Conservation (phyloP, 805 yeast species). For the Ogataea neopini region DNA sequence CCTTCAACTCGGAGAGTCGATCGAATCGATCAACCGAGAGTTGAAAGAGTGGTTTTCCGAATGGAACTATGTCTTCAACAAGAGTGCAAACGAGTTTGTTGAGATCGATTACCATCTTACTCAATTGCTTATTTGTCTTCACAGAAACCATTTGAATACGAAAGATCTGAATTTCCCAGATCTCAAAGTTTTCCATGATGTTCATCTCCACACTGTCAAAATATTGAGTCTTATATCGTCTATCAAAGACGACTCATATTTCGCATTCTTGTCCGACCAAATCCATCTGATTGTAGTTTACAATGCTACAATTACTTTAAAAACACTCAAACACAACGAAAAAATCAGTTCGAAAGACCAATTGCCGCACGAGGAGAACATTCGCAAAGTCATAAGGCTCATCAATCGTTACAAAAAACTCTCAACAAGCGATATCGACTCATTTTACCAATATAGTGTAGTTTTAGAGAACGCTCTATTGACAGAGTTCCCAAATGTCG, state of each 20-base stretch:
- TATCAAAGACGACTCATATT: conserved; percentile 49
- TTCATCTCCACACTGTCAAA: conserved; percentile 41
- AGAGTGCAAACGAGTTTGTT: conserved; percentile 72
- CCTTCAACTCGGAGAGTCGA: conserved; percentile 41
- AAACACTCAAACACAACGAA: conserved; percentile 21
- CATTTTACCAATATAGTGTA: conserved; percentile 11
- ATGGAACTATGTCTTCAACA: conserved; percentile 69
- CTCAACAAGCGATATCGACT: conserved; percentile 14
- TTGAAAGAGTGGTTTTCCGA: conserved; percentile 62
- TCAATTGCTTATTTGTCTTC: conserved; percentile 45
- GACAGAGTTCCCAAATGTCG: conserved; percentile 11
- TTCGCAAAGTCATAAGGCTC: conserved; percentile 13
- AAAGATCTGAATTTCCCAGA: conserved; percentile 9
- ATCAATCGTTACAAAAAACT: conserved; percentile 19
- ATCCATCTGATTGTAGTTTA: conserved; percentile 55
- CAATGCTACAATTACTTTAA: conserved; percentile 40
- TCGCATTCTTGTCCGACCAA: conserved; percentile 72
- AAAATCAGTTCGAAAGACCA: conserved; percentile 8
- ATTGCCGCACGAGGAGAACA: conserved; percentile 5
- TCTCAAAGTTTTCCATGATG: conserved; percentile 28
- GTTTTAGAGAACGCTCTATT: conserved; percentile 9
- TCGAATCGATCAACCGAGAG: conserved; percentile 35
- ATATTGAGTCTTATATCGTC: conserved; percentile 43
- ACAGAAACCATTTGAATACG: conserved; percentile 12
- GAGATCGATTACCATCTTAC: conserved; percentile 70